Base-by-base conservation (phyloP, 1,284 basidiomycete species). In the Megacollybia platyphylla region DNA sequence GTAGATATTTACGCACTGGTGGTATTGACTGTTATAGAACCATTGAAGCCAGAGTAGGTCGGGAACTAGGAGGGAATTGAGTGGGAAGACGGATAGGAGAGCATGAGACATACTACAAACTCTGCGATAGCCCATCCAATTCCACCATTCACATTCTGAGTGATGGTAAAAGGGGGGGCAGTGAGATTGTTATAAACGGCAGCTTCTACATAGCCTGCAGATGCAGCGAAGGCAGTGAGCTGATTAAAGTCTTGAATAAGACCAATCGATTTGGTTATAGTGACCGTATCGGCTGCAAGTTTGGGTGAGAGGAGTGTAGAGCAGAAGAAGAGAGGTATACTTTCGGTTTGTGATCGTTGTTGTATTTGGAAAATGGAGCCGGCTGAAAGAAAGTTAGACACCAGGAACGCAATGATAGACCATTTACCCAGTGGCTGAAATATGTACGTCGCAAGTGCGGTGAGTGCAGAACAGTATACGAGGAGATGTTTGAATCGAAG, bases 291-390 rank as follows among this genome's bases (percentile, higher is more conserved):
- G 24, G 2, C 45, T 49, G 29, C 55, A 45, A 15, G 48, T 71
- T 73, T 44, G 5, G 42, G 24, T 47, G 34, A 17, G 39, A 18
- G 31, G 39, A n/a, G 43, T 26, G 45, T 8, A 17, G 15, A 20
- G 41, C 29, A 44, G 10, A 9, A 7, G 27, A 32, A 13, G 7
- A 10, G 7, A 37, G 17, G 46, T 57, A 41, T 49, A 75, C 73
- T 42, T 15, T 54, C 36, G 6, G 57, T 52, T 35, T 67, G 53
- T 10, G 58, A 46, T 10, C 61, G 51, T 42, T 69, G 63, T 46
- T 60, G 60, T 27, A 80, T 55, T 47, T 73, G 67, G 47, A 80
- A 70, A 26, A 79, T 61, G 5, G 76, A 62, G 15, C 72, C 69
- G 10, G 77, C 76, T 68, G 43, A 40, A 32, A 13, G 15, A 7